Conservation (phyloP, 495 filamentous ascomycete genomes). For the Xylaria bambusicola region DNA sequence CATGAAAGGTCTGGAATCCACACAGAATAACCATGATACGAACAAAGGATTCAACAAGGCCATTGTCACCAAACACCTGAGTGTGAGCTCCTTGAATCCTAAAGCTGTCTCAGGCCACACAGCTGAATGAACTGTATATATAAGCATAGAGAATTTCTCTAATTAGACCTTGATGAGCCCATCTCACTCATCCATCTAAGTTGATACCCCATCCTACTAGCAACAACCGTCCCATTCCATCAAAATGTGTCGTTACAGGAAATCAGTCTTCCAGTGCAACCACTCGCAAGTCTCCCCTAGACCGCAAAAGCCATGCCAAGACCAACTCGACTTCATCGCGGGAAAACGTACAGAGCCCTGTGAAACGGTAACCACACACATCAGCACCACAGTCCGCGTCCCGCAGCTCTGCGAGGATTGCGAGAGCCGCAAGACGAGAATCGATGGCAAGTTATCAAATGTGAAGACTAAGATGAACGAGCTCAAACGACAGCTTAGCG, state of each 20-base stretch:
- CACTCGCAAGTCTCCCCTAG: not conserved
- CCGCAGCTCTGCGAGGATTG: not conserved
- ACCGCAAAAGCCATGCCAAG: not conserved
- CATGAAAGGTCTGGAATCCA: too few relatives aligned
- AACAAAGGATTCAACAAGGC: too few relatives aligned
- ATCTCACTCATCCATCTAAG: not conserved
- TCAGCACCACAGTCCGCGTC: conserved; percentile 5
- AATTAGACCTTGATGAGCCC: not conserved
- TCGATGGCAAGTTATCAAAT: not conserved
- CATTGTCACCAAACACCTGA: too few relatives aligned
- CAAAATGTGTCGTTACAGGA: conserved; percentile 19
- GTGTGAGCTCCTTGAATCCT: not conserved
- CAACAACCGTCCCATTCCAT: not conserved
- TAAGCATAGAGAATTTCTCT: not conserved
- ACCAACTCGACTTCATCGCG: not conserved
- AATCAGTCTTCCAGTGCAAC: conserved; percentile 14
- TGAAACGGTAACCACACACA: not conserved
- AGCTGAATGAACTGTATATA: not conserved
- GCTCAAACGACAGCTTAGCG: not conserved
- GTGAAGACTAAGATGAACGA: not conserved
- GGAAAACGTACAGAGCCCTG: not conserved
- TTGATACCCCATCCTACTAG: not conserved
- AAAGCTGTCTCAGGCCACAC: too few relatives aligned
- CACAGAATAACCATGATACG: too few relatives aligned
- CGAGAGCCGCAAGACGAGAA: not conserved